Conservation (phyloP, 1,139 yeast species). For the Geotrichum carabidarum region DNA sequence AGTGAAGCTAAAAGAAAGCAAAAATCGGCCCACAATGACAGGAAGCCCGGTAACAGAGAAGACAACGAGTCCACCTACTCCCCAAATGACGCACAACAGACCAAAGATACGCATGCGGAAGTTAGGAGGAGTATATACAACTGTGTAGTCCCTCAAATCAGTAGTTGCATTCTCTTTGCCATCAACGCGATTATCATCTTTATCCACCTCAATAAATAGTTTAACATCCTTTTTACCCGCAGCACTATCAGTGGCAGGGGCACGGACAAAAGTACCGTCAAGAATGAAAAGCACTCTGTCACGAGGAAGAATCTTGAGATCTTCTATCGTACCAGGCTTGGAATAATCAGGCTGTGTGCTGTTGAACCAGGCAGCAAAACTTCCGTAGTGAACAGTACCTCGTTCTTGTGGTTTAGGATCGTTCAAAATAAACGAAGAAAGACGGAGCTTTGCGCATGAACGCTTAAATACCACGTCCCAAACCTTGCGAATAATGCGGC, state of each 20-base stretch:
- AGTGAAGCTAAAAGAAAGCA: conserved; percentile 1
- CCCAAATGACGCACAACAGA: conserved; percentile 62
- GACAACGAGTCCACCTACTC: conserved; percentile 53
- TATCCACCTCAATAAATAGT: conserved; percentile 78
- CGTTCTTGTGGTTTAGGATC: conserved; percentile 68
- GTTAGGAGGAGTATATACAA: conserved; percentile 83
- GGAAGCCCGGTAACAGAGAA: conserved; percentile 32
- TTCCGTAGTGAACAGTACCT: conserved; percentile 62
- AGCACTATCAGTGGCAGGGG: conserved; percentile 76
- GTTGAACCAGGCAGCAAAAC: conserved; percentile 42
- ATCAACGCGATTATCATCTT: conserved; percentile 61
- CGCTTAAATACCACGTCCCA: conserved; percentile 63
- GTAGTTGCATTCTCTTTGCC: conserved; percentile 40
- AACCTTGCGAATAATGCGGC: conserved; percentile 33
- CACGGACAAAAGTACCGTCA: conserved; percentile 77
- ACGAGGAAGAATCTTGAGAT: conserved; percentile 38
- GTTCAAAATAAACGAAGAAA: conserved; percentile 75
- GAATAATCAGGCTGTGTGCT: conserved; percentile 54
- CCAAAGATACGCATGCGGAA: conserved; percentile 57
- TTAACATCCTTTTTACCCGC: conserved; percentile 54
- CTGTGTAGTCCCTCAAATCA: conserved; percentile 55
- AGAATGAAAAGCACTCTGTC: conserved; percentile 39
- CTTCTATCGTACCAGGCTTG: conserved; percentile 50
- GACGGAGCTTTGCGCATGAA: conserved; percentile 54
- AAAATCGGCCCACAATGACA: conserved; percentile 32